Evolutionary conservation across 306 rosid genomes (phyloP), one percentile per base, ranked within the genome.

Genomic region (Hippophae tibetana): DNA sequence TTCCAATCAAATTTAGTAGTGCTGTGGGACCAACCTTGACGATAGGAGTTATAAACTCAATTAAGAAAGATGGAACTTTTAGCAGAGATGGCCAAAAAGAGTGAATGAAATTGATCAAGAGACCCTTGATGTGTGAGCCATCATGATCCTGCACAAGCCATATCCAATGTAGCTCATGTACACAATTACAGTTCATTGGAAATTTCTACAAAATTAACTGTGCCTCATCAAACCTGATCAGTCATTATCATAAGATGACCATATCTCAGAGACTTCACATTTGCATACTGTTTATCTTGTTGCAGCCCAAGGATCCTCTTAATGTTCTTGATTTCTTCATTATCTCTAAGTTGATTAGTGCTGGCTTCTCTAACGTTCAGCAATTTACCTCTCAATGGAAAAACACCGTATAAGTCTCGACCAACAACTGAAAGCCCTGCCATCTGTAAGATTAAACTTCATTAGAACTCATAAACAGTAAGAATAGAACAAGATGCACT

Each of bases 211-310:
- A 45, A 7, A 23, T 7, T 58, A 50, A 40, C 40, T 48, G 2
- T 27, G 56, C 48, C 18, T 47, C 2, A 69, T 68, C 69, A 46
- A 42, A 87, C 98, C 96, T 90, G 98, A 85, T 90, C 98, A n/a
- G 98, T 84, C 98, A 90, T 90, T 27, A 90, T 90, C 98, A 90
- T 90, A 71, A 90, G 69, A 67, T 88, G 95, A 13, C 98, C 98
- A 54, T 90, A 90, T 90, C 98, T 87, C 69, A 92, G 59, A 54
- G 98, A 77, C 73, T 80, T 85, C 23, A 75, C 76, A 42, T 5
- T 83, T 43, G 42, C 57, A 69, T 92, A 92, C 65, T 87, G 86
- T 66, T 92, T 92, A 60, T 83, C 83, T 74, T 92, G 96, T 69
- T 92, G 98, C 72, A 92, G 79, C 26, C 98, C 98, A 8, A 92